phyloP scores from a whole-genome alignment of 805 yeast genomes.

The Cyberlindnera mississippiensis region DNA sequence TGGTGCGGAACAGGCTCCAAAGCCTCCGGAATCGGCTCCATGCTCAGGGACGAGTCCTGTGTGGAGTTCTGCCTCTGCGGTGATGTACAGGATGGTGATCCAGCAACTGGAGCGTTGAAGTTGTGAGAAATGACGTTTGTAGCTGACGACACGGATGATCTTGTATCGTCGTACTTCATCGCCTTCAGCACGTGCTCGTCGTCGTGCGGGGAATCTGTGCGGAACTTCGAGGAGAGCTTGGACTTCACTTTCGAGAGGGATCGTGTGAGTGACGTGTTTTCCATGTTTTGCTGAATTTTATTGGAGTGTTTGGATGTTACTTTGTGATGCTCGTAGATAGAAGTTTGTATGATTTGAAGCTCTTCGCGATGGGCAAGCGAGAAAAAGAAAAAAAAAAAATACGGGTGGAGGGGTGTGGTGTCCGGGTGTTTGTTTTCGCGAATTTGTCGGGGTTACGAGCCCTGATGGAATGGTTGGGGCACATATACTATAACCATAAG shows the following conservation, averaged over 20 bases:
- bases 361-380: constrained; percentile 1
- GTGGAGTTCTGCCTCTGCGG: constrained; percentile 2
- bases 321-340: too few relatives aligned
- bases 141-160: too few relatives aligned
- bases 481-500: too few relatives aligned
- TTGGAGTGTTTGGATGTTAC: too few relatives aligned
- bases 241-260: constrained; percentile 24
- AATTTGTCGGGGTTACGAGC: too few relatives aligned
- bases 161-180: constrained; percentile 24
- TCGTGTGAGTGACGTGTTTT: constrained; percentile 19
- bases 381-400: not conserved
- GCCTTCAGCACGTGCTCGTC: constrained; percentile 17
- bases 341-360: too few relatives aligned
- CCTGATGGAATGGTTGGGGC: too few relatives aligned
- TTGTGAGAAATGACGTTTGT: too few relatives aligned
- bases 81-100: not conserved
- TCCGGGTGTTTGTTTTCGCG: too few relatives aligned
- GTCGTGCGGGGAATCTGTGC: constrained; percentile 8
- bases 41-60: constrained; percentile 8
- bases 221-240: constrained; percentile 20
- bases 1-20: not conserved
- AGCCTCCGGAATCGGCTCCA: constrained; percentile 9
- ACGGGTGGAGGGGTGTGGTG: not conserved
- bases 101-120: too few relatives aligned
- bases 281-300: too few relatives aligned